Percentiles rank a stretch among this genome's conserved stretches.
phyloP scores from a whole-genome alignment of 2,329 filamentous ascomycete species.

The Alternaria infectoria region DNA sequence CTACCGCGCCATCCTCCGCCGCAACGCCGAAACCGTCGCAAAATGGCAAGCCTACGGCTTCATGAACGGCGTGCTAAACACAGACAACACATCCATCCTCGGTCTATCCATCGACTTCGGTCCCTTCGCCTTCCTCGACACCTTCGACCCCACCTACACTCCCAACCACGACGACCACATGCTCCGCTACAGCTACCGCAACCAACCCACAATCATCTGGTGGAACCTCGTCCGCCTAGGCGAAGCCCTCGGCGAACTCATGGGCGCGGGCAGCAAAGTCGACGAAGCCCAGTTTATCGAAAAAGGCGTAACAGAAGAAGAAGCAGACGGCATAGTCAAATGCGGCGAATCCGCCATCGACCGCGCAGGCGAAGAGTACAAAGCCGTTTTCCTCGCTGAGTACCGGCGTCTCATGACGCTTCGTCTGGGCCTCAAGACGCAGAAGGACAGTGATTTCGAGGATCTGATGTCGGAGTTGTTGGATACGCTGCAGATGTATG shows the following conservation, averaged over 20 bases:
- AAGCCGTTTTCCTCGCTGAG: slow-evolving; percentile 82
- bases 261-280: slow-evolving; percentile 75
- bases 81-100: slow-evolving; percentile 92
- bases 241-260: slow-evolving; percentile 84
- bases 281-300: slow-evolving; percentile 75
- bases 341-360: slow-evolving; percentile 85
- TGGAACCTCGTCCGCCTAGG: slow-evolving; percentile 95
- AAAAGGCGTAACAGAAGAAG: slow-evolving; percentile 74
- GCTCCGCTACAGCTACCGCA: slow-evolving; percentile 88
- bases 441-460: slow-evolving; percentile 78
- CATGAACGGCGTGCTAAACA: slow-evolving; percentile 98
- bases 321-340: slow-evolving; percentile 72
- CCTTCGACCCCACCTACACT: slow-evolving; percentile 92
- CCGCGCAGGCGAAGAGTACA: slow-evolving; percentile 84
- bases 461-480: slow-evolving; percentile 80
- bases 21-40: slow-evolving; percentile 87
- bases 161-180: slow-evolving; percentile 94
- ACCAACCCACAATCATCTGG: slow-evolving; percentile 96
- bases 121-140: slow-evolving; percentile 96
- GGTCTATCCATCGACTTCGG: slow-evolving; percentile 94
- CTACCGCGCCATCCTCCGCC: slow-evolving; percentile 83
- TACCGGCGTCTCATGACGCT: slow-evolving; percentile 85
- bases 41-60: slow-evolving; percentile 99
- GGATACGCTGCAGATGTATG: slow-evolving; percentile 78
- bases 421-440: slow-evolving; percentile 75